These are phyloP conservation scores for Penicillium sp. DNA, from an alignment of 2,329 filamentous ascomycete species.

Conservation along the genomic window DNA sequence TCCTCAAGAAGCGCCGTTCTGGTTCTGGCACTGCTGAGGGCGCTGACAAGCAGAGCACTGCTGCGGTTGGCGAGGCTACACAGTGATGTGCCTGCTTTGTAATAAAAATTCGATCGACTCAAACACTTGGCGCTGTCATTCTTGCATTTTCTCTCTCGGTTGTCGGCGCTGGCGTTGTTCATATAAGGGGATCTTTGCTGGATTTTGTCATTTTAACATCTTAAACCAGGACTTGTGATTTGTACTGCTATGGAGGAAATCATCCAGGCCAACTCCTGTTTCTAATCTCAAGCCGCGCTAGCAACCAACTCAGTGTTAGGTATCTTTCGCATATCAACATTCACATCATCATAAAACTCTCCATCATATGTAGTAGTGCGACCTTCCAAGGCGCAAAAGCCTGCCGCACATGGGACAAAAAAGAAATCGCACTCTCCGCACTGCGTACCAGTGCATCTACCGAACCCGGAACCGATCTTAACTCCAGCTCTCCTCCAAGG, in stretches of 20 bases:
- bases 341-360: not conserved
- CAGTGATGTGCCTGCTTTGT: slow-evolving; percentile 22
- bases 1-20: slow-evolving; percentile 70
- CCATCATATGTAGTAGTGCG: not conserved
- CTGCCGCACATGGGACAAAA: not conserved
- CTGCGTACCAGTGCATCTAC: not conserved
- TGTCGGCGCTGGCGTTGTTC: slow-evolving; percentile 13
- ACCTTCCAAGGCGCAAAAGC: not conserved
- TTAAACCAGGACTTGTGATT: slow-evolving; percentile 12
- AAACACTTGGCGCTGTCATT: slow-evolving; percentile 13
- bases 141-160: slow-evolving; percentile 18
- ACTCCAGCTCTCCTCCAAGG: not conserved
- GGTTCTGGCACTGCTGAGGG: slow-evolving; percentile 28
- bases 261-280: slow-evolving; percentile 7
- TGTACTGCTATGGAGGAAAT: slow-evolving; percentile 20
- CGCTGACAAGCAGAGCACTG: slow-evolving; percentile 25
- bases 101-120: not conserved
- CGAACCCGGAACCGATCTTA: not conserved
- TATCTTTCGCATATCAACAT: slow-evolving; percentile 1
- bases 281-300: slow-evolving; percentile 3
- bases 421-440: not conserved
- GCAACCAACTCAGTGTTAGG: slow-evolving; percentile 5
- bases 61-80: slow-evolving; percentile 25
- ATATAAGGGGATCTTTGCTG: slow-evolving; percentile 6
- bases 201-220: slow-evolving; percentile 9